Base-by-base conservation (phyloP, 2,329 filamentous ascomycete species). In the Exophiala phaeomuriformis region DNA sequence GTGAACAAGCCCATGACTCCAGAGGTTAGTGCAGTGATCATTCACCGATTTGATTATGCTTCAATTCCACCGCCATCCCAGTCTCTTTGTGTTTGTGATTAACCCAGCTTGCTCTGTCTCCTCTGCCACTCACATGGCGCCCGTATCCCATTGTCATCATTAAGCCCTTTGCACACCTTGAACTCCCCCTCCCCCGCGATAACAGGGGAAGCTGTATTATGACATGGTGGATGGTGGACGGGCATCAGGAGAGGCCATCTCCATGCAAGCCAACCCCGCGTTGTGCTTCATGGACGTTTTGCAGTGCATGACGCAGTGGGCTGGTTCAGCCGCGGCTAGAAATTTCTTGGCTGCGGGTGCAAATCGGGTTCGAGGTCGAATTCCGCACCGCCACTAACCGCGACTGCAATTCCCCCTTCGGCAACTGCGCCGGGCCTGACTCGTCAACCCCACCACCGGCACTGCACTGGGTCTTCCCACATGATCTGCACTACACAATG, bases 1-100 rank as follows among this genome's bases (percentile, higher is more conserved):
- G 93, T 98, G 64, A 98, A 98, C 81, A 97, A 97, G 83, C 88
- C 91, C 69, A 98, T 98, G 93, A 85, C 83, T 64, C 82, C 90
- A 66, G 90, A 97, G 73, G 93, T 97, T 85, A 83, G 88, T 57
- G 9, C 7, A 31, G 57, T 53, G 49, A 37, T 42, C 12, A 27
- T 41, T 8, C n/a, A 57, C 53, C 19, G 19, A 19, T 19, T 19
- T 2, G 19, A 19, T 19, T 19, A 19, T 19, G 19, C 19, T 19
- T 19, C 19, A 19, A 19, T 19, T 19, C 19, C 19, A 19, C 19
- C 19, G 53, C 39, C 46, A 39, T 54, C 28, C 37, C 42, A 47
- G 58, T 32, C 40, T 51, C 31, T 37, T 55, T 60, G 50, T 61
- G 57, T 64, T 54, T 51, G 44, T 60, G 53, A 9, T 27, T 41